These are phyloP conservation scores for Raddia guianensis DNA, from an alignment of 176 grass and related monocot species.

Conservation along the genomic window DNA sequence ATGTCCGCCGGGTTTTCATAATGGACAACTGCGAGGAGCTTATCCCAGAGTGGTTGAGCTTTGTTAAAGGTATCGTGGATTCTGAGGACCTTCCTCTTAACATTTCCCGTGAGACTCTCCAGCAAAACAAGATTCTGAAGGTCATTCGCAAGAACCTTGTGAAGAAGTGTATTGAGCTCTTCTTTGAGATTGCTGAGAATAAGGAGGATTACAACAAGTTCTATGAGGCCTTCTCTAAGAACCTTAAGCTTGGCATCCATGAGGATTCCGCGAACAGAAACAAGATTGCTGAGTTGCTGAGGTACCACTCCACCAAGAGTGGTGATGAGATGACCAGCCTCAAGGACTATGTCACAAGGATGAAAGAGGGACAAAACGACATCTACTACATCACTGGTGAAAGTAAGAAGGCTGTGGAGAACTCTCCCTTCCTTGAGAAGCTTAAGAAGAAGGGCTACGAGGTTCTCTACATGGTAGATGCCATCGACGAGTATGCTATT, in stretches of 20 bases:
- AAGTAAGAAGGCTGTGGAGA: conserved; percentile 95
- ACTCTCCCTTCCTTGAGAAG: conserved; percentile 92
- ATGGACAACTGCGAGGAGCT: conserved; percentile 93
- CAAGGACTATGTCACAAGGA: conserved; percentile 85
- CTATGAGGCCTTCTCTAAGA: conserved; percentile 91
- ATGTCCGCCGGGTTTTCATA: conserved; percentile 83
- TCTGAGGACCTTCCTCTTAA: conserved; percentile 91
- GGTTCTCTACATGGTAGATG: conserved; percentile 80
- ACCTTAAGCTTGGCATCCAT: conserved; percentile 81
- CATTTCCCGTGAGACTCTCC: conserved; percentile 77
- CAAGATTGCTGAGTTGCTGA: conserved; percentile 77
- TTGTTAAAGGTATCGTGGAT: conserved; percentile 84
- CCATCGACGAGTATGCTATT: conserved; percentile 88
- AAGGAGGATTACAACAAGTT: conserved; percentile 96
- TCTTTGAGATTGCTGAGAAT: conserved; percentile 95
- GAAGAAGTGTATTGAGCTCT: conserved; percentile 88
- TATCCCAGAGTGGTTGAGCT: conserved; percentile 79
- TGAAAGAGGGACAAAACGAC: conserved; percentile 90
- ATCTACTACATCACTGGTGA: conserved; percentile 92
- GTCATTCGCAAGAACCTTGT: conserved; percentile 85
- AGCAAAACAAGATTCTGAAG: conserved; percentile 92
- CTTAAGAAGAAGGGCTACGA: conserved; percentile 82
- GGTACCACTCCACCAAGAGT: conserved; percentile 88
- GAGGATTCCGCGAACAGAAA: conserved; percentile 74
- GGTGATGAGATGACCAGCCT: conserved; percentile 86